Percentiles rank a stretch among this genome's conserved stretches.
Conservation (phyloP, 805 yeast species). For the Isabelozyma rhagii region DNA sequence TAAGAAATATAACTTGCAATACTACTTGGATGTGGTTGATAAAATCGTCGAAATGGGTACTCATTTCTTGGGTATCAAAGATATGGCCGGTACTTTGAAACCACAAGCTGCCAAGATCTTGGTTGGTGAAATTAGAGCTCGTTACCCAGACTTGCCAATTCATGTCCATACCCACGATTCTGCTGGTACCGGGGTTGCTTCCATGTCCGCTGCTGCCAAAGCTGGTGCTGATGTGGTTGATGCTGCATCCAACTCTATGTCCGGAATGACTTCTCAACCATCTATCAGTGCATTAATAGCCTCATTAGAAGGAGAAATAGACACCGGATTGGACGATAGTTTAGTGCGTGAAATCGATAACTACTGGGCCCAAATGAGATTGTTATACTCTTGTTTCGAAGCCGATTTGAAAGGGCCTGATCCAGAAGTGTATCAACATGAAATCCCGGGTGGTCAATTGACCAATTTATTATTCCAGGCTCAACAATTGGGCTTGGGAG, state of each 20-base stretch:
- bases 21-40: constrained; percentile 80
- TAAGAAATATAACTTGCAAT: constrained; percentile 92
- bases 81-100: constrained; percentile 99
- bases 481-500: constrained; percentile 96
- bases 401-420: constrained; percentile 99
- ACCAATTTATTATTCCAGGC: constrained; percentile 98
- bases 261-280: constrained; percentile 98
- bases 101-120: constrained; percentile 88
- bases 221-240: constrained; percentile 99
- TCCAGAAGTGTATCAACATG: constrained; percentile 98
- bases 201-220: constrained; percentile 88
- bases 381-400: constrained; percentile 93
- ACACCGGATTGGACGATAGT: constrained; percentile 65
- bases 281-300: constrained; percentile 91
- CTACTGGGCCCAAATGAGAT: constrained; percentile 99
- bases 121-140: constrained; percentile 75
- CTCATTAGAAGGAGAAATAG: constrained; percentile 81
- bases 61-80: constrained; percentile 95
- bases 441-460: constrained; percentile 99
- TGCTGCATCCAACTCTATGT: constrained; percentile 95
- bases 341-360: constrained; percentile 81
- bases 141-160: constrained; percentile 91
- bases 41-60: constrained; percentile 91
- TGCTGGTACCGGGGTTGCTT: constrained; percentile 98
- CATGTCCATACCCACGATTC: constrained; percentile 99